These are phyloP conservation scores for Pholiota microspora DNA, from an alignment of 768 basidiomycete species.

Conservation along the genomic window DNA sequence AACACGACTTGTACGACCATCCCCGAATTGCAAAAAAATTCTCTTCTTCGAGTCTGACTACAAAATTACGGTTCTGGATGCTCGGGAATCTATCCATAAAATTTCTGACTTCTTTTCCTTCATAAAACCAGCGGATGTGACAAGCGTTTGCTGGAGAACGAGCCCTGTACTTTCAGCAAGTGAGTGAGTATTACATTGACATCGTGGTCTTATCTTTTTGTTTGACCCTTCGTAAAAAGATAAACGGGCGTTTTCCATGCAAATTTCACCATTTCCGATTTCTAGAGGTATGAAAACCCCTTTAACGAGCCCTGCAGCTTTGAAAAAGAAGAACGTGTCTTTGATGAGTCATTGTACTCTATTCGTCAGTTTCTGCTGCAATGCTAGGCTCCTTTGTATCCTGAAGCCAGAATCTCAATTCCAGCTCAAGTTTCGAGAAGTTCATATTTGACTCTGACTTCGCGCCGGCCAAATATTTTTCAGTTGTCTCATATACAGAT, in stretches of 20 bases:
- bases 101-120: background rate
- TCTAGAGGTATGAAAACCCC: conserved; percentile 5
- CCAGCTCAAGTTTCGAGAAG: conserved; percentile 3
- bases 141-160: background rate
- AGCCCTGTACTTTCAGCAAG: background rate
- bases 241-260: background rate
- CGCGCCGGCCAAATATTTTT: conserved; percentile 1
- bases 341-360: conserved; percentile 2
- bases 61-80: background rate
- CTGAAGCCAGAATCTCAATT: background rate
- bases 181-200: background rate
- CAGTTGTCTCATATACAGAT: conserved; percentile 1
- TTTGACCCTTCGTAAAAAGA: background rate
- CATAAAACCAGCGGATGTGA: conserved; percentile 5
- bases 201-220: background rate
- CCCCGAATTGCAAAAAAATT: background rate
- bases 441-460: conserved; percentile 5
- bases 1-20: background rate
- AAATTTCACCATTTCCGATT: background rate
- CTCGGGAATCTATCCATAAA: background rate
- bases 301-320: background rate
- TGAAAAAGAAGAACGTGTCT: conserved; percentile 4
- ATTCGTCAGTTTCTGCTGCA: background rate
- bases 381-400: background rate
- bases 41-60: background rate